Evolutionary conservation across 2,329 filamentous ascomycete genomes (phyloP).

Genomic region (Pyrenophora tritici-repentis): DNA sequence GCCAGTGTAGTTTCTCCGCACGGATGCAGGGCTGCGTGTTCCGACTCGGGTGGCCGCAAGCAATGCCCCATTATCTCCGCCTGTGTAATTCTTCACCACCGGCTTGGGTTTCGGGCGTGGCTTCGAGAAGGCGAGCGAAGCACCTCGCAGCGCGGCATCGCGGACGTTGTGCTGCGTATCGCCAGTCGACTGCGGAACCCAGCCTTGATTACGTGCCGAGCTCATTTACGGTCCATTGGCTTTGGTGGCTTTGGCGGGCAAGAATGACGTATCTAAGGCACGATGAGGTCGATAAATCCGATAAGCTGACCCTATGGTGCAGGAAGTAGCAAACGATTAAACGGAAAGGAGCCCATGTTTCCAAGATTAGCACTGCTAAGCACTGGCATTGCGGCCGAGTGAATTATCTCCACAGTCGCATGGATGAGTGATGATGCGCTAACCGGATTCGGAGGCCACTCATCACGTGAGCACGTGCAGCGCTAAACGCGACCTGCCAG

Average conservation of each 20-base stretch:
- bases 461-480: slow-evolving; percentile 24
- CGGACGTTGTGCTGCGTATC: slow-evolving; percentile 46
- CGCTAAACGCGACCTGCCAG: slow-evolving; percentile 16
- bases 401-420: slow-evolving; percentile 10
- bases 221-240: slow-evolving; percentile 48
- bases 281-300: neutral
- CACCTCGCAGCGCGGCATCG: slow-evolving; percentile 56
- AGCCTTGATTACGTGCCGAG: slow-evolving; percentile 39
- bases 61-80: slow-evolving; percentile 50
- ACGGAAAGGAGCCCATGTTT: slow-evolving; percentile 13
- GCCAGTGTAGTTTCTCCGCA: slow-evolving; percentile 40
- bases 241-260: slow-evolving; percentile 2
- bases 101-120: slow-evolving; percentile 50
- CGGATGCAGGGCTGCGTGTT: slow-evolving; percentile 30
- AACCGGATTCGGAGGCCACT: slow-evolving; percentile 2
- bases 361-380: slow-evolving; percentile 9
- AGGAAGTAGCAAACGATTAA: slow-evolving; percentile 20
- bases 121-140: slow-evolving; percentile 55
- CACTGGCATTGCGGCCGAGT: slow-evolving; percentile 4
- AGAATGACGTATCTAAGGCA: slow-evolving; percentile 20
- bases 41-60: slow-evolving; percentile 53
- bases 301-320: too few species aligned
- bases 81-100: slow-evolving; percentile 47
- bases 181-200: slow-evolving; percentile 37
- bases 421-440: slow-evolving; percentile 12